A percentile compares a stretch with the other conserved stretches of the same genome.
Conservation (phyloP, 768 basidiomycete genomes). For the Crucibulum laeve region DNA sequence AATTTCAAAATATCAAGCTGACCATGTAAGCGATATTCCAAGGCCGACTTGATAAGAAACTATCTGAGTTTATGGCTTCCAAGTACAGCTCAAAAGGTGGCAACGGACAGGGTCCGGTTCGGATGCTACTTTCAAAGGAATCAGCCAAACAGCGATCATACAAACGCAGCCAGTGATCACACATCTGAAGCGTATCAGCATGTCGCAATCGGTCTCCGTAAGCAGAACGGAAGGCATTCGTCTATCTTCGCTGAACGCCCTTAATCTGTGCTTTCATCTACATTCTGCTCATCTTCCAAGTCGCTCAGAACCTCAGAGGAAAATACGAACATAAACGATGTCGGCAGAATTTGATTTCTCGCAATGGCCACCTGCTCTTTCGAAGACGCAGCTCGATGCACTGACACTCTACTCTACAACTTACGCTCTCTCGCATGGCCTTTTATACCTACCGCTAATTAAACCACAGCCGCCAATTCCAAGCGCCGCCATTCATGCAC, state of each 20-base stretch:
- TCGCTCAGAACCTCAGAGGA: neutral
- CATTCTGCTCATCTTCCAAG: too few species aligned
- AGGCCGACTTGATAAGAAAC: too few species aligned
- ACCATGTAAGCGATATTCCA: too few species aligned
- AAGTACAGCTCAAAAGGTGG: too few species aligned
- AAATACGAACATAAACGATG: constrained; percentile 11
- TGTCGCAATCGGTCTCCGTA: neutral
- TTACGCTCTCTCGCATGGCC: constrained; percentile 80
- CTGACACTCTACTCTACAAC: constrained; percentile 69
- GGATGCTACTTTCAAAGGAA: too few species aligned
- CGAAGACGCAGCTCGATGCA: constrained; percentile 50
- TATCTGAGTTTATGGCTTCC: too few species aligned
- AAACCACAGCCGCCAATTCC: constrained; percentile 45
- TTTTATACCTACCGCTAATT: constrained; percentile 72
- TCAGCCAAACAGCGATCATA: neutral
- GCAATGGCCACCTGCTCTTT: constrained; percentile 73
- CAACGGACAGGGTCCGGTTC: too few species aligned
- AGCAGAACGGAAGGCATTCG: neutral
- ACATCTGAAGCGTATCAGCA: neutral
- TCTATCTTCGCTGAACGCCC: neutral
- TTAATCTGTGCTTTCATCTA: too few species aligned
- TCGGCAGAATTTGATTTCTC: constrained; percentile 37
- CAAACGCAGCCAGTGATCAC: neutral
- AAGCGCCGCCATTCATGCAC: constrained; percentile 84
- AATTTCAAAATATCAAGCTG: too few species aligned